These are phyloP conservation scores for Apophysomyces ossiformis DNA, from an alignment of 371 early-diverging fungal species.

Conservation along the genomic window DNA sequence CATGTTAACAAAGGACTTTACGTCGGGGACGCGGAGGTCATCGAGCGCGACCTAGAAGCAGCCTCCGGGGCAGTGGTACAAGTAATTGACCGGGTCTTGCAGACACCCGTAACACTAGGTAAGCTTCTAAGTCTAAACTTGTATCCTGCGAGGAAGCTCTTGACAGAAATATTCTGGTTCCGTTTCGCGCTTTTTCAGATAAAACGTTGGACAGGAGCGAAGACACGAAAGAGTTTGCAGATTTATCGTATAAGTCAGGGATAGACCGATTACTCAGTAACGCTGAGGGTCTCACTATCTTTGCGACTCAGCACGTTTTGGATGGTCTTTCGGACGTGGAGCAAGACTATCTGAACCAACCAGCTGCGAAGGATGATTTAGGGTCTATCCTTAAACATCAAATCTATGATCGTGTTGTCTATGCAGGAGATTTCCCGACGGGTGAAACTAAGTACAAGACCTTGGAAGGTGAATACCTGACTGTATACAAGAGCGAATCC, in stretches of 20 bases:
- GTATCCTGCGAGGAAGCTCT: too few species aligned
- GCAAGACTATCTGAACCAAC: slow-evolving; percentile 37
- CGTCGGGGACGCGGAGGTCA: slow-evolving; percentile 36
- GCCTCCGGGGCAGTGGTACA: slow-evolving; percentile 46
- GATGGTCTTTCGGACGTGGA: slow-evolving; percentile 35
- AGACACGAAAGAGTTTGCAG: slow-evolving; percentile 29
- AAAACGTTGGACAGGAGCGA: slow-evolving; percentile 32
- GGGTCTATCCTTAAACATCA: slow-evolving; percentile 42
- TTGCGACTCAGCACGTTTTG: slow-evolving; percentile 38
- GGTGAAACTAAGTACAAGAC: slow-evolving; percentile 27
- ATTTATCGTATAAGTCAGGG: slow-evolving; percentile 30
- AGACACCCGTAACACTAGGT: slow-evolving; percentile 43
- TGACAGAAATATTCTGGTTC: too few species aligned
- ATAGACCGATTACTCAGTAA: slow-evolving; percentile 29
- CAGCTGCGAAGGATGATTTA: slow-evolving; percentile 37
- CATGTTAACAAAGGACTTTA: slow-evolving; percentile 27
- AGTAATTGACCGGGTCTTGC: slow-evolving; percentile 36
- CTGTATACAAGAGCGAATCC: slow-evolving; percentile 27
- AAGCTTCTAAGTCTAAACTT: slow-evolving; percentile 4
- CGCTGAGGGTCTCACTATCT: slow-evolving; percentile 48
- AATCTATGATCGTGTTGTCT: slow-evolving; percentile 36
- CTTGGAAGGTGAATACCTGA: slow-evolving; percentile 38
- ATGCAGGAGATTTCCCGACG: slow-evolving; percentile 32
- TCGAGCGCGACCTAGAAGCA: slow-evolving; percentile 31
- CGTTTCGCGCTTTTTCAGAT: slow-evolving; percentile 23